Evolutionary conservation across 352 stramenopile species (phyloP).

Genomic region (Peronospora farinosa): DNA sequence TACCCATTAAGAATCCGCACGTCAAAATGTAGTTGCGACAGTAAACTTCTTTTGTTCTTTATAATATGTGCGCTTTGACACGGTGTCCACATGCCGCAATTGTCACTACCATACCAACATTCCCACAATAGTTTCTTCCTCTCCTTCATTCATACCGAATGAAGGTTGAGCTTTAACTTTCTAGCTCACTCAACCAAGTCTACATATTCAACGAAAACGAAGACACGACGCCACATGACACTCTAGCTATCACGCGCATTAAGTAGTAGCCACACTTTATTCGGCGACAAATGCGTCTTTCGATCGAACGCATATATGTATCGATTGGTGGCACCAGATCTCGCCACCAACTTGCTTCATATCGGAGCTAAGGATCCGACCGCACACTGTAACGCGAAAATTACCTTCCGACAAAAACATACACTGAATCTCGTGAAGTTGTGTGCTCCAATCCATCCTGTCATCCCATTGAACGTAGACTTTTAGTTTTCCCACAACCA

Average conservation of each 20-base stretch:
- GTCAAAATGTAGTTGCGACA: too few species aligned
- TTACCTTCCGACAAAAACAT: slow-evolving; percentile 60
- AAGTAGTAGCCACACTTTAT: slow-evolving; percentile 23
- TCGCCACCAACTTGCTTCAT: slow-evolving; percentile 14
- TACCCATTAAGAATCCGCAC: too few species aligned
- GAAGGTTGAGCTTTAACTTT: too few species aligned
- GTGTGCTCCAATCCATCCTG: slow-evolving; percentile 7
- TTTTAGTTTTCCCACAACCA: slow-evolving; percentile 37
- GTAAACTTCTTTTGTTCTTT: slow-evolving; percentile 52
- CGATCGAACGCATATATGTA: slow-evolving; percentile 36
- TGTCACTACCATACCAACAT: too few species aligned
- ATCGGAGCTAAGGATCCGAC: slow-evolving; percentile 16
- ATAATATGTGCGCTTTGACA: slow-evolving; percentile 26
- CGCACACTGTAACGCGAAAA: slow-evolving; percentile 41
- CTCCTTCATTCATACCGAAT: too few species aligned
- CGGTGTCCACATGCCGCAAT: too few species aligned
- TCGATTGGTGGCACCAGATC: slow-evolving; percentile 42
- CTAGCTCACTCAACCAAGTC: too few species aligned
- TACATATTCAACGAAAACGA: too few species aligned
- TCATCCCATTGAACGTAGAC: slow-evolving; percentile 23
- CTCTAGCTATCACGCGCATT: slow-evolving; percentile 1
- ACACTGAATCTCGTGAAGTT: slow-evolving; percentile 38
- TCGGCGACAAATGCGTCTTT: slow-evolving; percentile 5
- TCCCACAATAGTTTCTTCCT: too few species aligned
- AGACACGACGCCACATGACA: too few species aligned